Base-by-base conservation (phyloP, 176 grass and related monocot species). In the Secale cereale region DNA sequence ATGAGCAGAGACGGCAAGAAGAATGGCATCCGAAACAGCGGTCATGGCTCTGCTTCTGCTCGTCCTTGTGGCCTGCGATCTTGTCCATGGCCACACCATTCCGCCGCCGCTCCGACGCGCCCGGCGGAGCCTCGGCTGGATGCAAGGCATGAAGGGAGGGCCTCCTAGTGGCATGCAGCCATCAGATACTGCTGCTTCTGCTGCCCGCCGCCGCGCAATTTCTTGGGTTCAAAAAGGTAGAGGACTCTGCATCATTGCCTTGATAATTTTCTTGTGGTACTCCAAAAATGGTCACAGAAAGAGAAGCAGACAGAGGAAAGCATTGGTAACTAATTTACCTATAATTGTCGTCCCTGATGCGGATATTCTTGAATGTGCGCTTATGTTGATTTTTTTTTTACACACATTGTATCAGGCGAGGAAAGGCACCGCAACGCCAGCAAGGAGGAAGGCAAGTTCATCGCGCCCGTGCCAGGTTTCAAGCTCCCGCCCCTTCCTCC, bases 121-220 rank as follows among this genome's bases (percentile, higher is more conserved):
- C 6, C 39, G 29, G 8, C 26, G 12, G 13, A 35, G 39, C 20
- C 20, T 76, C 0, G 40, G 28, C 12, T 76, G 82, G 81, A 83
- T 75, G 81, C 62, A 60, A 37, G 56, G 57, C 69, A 11, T 83
- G 56, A 74, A 31, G 19, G 70, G 81, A 23, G 70, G 81, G 20
- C 32, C 80, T 2, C 81, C 66, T 5, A 28, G 35, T n/a, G 56
- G 69, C 68, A 83, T 63, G 37, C 69, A 83, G 56, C 70, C 4
- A 26, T 84, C 82, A 23, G 57, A 61, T 2, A 65, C 26, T 30
- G 13, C 70, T 10, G 13, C 52, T 10, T 15, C 41, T 8, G 46
- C 43, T 3, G 23, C 41, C 28, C 40, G 22, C 4, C 28, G 30
- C 33, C 57, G 4, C 2, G 4, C 39, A 15, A 25, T 29, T 56